A percentile compares a stretch with the other conserved stretches of the same genome.
These are phyloP conservation scores for Plenodomus biglobosus DNA, from an alignment of 2,329 filamentous ascomycete species.

Conservation along the genomic window DNA sequence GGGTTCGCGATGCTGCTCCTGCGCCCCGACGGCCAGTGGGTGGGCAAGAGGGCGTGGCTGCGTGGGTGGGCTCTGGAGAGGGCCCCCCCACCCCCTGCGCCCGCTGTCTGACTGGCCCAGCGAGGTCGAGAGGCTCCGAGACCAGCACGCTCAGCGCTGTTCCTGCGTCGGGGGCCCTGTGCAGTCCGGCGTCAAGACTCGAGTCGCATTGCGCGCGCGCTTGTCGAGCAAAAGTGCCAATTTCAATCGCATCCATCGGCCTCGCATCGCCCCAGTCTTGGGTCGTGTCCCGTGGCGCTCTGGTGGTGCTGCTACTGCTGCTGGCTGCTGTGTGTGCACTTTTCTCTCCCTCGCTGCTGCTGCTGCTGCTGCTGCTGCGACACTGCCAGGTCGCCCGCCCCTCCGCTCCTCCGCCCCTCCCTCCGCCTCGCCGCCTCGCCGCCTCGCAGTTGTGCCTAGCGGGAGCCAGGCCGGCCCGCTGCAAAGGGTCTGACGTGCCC, in stretches of 20 bases:
- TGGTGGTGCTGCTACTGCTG: too few species aligned
- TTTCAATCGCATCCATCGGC: too few species aligned
- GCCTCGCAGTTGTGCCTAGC: background rate
- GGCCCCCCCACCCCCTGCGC: background rate
- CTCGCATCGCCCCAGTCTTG: too few species aligned
- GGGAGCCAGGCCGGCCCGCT: constrained; percentile 1
- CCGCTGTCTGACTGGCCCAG: background rate
- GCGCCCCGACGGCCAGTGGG: too few species aligned
- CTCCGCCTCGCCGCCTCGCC: background rate
- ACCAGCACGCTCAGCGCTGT: constrained; percentile 8
- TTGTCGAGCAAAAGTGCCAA: background rate
- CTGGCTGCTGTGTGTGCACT: too few species aligned
- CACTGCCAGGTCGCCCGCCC: background rate
- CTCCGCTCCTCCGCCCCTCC: too few species aligned
- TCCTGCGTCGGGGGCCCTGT: constrained; percentile 17
- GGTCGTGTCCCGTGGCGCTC: too few species aligned
- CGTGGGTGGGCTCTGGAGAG: too few species aligned
- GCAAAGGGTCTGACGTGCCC: constrained; percentile 6
- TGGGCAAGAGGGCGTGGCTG: too few species aligned
- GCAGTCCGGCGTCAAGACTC: background rate
- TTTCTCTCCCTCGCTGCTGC: too few species aligned
- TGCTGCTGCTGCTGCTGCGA: background rate
- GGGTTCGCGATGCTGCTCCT: background rate
- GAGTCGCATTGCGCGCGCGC: background rate
- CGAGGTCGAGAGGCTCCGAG: constrained; percentile 1